Conservation (phyloP, 768 basidiomycete genomes). For the Symmetrospora coprosmae region DNA sequence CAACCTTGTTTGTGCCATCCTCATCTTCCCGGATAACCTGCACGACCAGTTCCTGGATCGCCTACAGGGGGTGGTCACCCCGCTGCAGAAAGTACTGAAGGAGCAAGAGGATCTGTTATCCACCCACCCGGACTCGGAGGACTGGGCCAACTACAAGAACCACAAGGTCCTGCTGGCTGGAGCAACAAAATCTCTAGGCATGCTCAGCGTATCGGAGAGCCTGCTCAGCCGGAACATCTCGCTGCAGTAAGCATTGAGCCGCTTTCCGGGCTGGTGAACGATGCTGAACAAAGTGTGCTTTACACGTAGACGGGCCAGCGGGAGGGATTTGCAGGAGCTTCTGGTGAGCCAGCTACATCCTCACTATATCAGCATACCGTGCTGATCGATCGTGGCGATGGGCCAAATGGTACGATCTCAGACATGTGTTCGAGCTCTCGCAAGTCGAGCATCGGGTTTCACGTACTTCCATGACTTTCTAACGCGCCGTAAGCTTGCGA, state of each 20-base stretch:
- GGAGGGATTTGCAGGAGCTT: background rate
- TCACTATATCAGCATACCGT: background rate
- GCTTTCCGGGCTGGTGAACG: background rate
- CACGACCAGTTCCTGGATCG: slow-evolving; percentile 31
- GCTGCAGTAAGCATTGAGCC: background rate
- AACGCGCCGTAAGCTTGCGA: background rate
- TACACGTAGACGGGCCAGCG: background rate
- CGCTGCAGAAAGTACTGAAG: slow-evolving; percentile 20
- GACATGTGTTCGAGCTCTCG: background rate
- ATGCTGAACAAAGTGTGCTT: background rate
- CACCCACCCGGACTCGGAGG: slow-evolving; percentile 22
- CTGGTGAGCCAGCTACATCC: background rate
- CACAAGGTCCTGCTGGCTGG: background rate
- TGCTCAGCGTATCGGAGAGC: background rate
- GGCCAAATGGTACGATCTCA: too few relatives aligned
- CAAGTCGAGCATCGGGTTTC: background rate
- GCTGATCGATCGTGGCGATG: background rate
- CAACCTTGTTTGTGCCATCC: slow-evolving; percentile 25
- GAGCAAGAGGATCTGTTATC: slow-evolving; percentile 20
- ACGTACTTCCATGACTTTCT: background rate
- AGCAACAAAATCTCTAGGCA: background rate
- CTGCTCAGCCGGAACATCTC: background rate
- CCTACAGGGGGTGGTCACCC: slow-evolving; percentile 24
- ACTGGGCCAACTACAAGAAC: slow-evolving; percentile 24
- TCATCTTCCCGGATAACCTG: slow-evolving; percentile 33